These are phyloP conservation scores for Macrolepiota albuminosa DNA, from an alignment of 768 basidiomycete genomes.

Conservation along the genomic window DNA sequence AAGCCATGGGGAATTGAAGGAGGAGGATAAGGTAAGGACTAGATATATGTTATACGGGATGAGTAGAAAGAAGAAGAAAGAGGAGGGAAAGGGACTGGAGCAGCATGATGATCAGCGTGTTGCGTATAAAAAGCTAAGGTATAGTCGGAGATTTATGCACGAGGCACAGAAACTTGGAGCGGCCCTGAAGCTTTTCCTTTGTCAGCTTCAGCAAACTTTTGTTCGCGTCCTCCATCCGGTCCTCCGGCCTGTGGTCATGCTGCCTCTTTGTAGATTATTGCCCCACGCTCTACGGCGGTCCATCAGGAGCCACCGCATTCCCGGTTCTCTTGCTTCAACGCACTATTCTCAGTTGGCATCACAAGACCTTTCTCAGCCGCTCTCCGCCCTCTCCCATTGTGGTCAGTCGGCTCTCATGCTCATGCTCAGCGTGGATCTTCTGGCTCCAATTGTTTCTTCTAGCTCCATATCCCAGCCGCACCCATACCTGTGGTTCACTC, in stretches of 20 bases:
- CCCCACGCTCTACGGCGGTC: constrained; percentile 4
- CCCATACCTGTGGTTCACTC: constrained; percentile 64
- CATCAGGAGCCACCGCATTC: constrained; percentile 6
- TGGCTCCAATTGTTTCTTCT: constrained; percentile 19
- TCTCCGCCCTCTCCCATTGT: constrained; percentile 23
- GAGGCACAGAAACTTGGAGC: constrained; percentile 15
- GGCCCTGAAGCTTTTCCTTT: constrained; percentile 12
- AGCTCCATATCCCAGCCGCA: constrained; percentile 57
- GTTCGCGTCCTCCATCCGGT: constrained; percentile 2
- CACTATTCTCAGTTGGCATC: constrained; percentile 18
- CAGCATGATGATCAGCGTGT: constrained; percentile 20
- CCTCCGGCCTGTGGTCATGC: constrained; percentile 9
- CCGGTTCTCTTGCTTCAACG: constrained; percentile 12
- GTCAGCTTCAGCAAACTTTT: constrained; percentile 8
- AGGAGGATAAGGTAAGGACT: constrained; percentile 23
- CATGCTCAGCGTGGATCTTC: constrained; percentile 9
- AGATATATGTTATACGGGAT: constrained; percentile 10
- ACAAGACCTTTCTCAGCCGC: constrained; percentile 15
- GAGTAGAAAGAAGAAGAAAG: constrained; percentile 4
- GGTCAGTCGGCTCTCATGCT: constrained; percentile 28
- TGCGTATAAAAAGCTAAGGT: constrained; percentile 17
- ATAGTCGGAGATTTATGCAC: constrained; percentile 15
- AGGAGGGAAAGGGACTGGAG: constrained; percentile 16
- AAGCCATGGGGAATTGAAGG: constrained; percentile 33
- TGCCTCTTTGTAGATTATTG: constrained; percentile 10